Base-by-base conservation (phyloP, 2,329 filamentous ascomycete genomes). In the Grosmannia penicillata region DNA sequence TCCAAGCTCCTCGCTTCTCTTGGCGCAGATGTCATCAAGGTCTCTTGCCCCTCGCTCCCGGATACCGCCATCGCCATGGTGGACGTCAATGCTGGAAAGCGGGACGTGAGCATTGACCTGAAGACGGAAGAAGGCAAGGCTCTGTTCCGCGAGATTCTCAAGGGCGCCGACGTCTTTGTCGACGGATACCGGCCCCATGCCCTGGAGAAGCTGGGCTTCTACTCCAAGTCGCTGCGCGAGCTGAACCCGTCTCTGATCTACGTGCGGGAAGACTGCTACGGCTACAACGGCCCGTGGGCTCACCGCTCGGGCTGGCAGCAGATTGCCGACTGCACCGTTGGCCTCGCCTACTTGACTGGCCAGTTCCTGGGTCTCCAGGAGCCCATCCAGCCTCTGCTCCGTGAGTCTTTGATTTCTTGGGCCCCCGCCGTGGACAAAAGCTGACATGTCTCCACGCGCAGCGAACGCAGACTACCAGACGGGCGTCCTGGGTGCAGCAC, bases 101-200 rank as follows among this genome's bases (percentile, higher is more conserved):
- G 57, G 31, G 65, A 58, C 4, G 53, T 59, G 4, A 53, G 53
- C 9, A 49, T 73, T 4, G 63, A 74, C 44, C 59, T 72, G 26
- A 56, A 57, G 26, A 39, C 18, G 3, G 44, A 55, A 2, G 49
- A 53, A 2, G 65, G 65, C 37, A 57, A 55, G 42, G 49, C 48
- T 2, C 53, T 56, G 13, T 50, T 71, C 17, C 19, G 17, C n/a
- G 23, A 35, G 28, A 26, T 39, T 7, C 11, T 34, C 14, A 48
- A 49, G 6, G 63, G 65, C 2, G 66, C 61, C 4, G 70, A 74
- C 46, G 59, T 72, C 27, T 65, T 72, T 42, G 50, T 72, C 17
- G 63, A 70, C 41, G 68, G 69, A 21, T 73, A 65, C 54, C 56
- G 68, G n/a, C 56, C 58, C 11, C 57, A 57, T 10, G 54, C 56